These are phyloP conservation scores for Podila horticola DNA, from an alignment of 192 early-diverging fungal species.

Conservation along the genomic window DNA sequence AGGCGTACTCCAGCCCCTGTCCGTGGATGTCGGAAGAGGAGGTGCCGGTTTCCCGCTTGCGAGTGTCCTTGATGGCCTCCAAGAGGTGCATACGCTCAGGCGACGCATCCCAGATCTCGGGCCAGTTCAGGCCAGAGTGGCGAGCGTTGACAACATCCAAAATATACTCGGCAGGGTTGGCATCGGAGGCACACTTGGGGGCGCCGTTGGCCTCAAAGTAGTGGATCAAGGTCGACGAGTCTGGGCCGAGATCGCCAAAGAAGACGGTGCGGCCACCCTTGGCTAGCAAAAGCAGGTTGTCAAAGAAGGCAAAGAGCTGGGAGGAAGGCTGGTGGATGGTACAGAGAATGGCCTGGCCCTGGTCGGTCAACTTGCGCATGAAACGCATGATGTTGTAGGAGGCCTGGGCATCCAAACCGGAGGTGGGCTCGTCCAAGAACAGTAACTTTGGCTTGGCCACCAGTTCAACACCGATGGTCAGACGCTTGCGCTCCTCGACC, in stretches of 20 bases:
- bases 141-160: conserved; percentile 82
- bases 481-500: conserved; percentile 88
- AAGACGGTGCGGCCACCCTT: conserved; percentile 84
- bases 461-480: conserved; percentile 88
- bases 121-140: conserved; percentile 69
- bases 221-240: conserved; percentile 69
- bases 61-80: conserved; percentile 66
- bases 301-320: conserved; percentile 88
- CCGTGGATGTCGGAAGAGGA: conserved; percentile 5
- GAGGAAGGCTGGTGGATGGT: conserved; percentile 91
- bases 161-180: conserved; percentile 90
- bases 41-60: conserved; percentile 7
- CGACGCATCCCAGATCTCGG: conserved; percentile 75
- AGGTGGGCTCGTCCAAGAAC: conserved; percentile 93
- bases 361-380: conserved; percentile 71
- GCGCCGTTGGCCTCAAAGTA: conserved; percentile 85
- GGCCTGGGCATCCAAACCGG: conserved; percentile 83
- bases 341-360: conserved; percentile 77
- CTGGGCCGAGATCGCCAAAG: conserved; percentile 81
- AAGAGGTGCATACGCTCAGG: conserved; percentile 53
- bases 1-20: conserved; percentile 58
- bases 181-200: conserved; percentile 66
- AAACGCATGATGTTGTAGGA: conserved; percentile 81
- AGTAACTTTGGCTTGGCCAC: conserved; percentile 82
- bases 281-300: conserved; percentile 81